Base-by-base conservation (phyloP, 768 basidiomycete species). In the Pulveroboletus frians region DNA sequence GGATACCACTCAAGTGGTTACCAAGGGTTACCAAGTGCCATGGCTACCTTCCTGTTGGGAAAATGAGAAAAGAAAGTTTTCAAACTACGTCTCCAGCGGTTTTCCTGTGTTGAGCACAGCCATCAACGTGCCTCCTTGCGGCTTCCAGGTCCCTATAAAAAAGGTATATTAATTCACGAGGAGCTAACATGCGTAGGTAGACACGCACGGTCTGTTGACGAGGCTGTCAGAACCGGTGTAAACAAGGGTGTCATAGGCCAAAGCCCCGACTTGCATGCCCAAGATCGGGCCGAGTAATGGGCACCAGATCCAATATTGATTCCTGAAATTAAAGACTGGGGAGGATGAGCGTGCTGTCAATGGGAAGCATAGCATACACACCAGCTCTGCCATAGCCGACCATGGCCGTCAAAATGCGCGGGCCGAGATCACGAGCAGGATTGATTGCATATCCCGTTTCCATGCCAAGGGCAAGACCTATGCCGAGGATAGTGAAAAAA, bases 271-370 rank as follows among this genome's bases (percentile, higher is more conserved):
- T 50, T 79, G 73, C 41, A 74, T 82, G 21, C 85, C 85, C 30
- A 77, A 53, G 59, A 85, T 76, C 9, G 83, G 78, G 2, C 69
- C 82, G 34, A 83, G 64, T 15, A 84, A 58, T 3, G 83, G 79
- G 55, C 79, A 79, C 85, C 85, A 88, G 31, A 88, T 52, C 85
- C 84, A 88, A 58, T 86, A 88, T 50, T 87, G 84, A 57, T 73
- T 77, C 54, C 64, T 59, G 47, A 58, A 69, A 30, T 58, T 46
- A 47, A 63, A 61, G 9, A 62, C 57, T 60, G 32, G 20, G 26
- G 23, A 49, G 46, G 23, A 29, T 53, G 17, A 51, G 26, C 13
- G 27, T 6, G 3, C 9, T 26, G 15, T 34, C 5, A 13, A 27
- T 30, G 18, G 17, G 20, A 31, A 11, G 37, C 9, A 40, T 9